Evolutionary conservation across 164 flowering plant species (phyloP), one percentile per base, ranked within the genome.

Genomic region (Aristolochia fimbriata): DNA sequence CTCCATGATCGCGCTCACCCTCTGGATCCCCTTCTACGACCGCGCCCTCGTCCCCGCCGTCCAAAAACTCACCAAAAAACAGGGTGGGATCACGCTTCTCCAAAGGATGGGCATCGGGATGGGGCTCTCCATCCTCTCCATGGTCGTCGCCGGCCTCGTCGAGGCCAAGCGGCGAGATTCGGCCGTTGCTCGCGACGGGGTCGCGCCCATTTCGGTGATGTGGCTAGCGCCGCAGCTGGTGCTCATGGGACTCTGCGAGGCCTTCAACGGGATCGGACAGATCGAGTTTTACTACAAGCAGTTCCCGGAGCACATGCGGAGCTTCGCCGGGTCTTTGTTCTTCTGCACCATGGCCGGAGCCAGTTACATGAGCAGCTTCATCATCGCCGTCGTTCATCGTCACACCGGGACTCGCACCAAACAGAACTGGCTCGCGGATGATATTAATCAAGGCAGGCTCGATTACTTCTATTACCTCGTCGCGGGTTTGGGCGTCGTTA

Each of bases 151-250:
- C 2, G 84, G 70, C 1, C 12, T 77, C 0, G 45, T 76, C 0
- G 84, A 81, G 48, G 23, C 55, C 8, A 60, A 52, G 65, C 61
- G 84, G 14, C 63, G 80, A 25, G 27, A 50, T 17, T 9, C 49
- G 0, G 83, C 65, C 62, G 17, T 53, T 8, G 15, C 58, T 16
- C 13, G 45, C 19, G n/a, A 13, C 27, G 66, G 66, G 11, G 20
- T 58, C 5, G 62, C 62, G 15, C 59, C 69, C 4, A 52, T 66
- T 14, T 24, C 69, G 5, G 64, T 43, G 20, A 41, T 66, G 53
- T 91, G 97, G 97, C 80, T 91, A 0, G 77, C 82, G 1, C 97
- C 96, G 5, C 97, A 88, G 57, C 79, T 86, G 2, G 46, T 78
- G 1, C 62, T 86, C 13, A 70, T 82, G 80, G 93, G 93, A 0